Percentiles rank a stretch among this genome's conserved stretches.
phyloP scores from a whole-genome alignment of 2,329 filamentous ascomycete species.

The Alternaria postmessia region DNA sequence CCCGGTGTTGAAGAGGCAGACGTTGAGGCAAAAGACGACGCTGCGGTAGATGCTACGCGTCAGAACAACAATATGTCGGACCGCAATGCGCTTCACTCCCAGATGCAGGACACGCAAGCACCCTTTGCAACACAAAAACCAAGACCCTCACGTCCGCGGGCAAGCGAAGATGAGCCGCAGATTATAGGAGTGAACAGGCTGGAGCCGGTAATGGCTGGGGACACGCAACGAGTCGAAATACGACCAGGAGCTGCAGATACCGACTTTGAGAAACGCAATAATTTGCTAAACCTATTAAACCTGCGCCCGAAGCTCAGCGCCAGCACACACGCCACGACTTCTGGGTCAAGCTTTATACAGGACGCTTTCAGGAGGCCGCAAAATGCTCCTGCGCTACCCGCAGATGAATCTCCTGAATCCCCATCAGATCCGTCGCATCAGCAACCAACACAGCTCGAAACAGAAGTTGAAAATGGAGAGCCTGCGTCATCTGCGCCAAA shows the following conservation, averaged over 20 bases:
- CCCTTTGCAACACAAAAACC: conserved; percentile 34
- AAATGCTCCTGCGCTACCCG: neutral
- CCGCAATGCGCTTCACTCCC: conserved; percentile 20
- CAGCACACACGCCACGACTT: neutral
- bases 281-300: neutral
- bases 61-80: neutral
- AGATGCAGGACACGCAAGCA: conserved; percentile 30
- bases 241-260: conserved; percentile 9
- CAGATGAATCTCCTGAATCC: neutral
- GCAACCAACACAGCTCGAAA: neutral
- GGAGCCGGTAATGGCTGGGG: conserved; percentile 34
- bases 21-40: conserved; percentile 14
- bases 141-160: conserved; percentile 11
- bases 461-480: neutral
- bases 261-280: neutral
- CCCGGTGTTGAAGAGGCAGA: conserved; percentile 4
- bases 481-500: neutral
- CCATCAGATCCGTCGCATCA: neutral
- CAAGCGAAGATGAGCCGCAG: conserved; percentile 10
- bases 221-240: conserved; percentile 25
- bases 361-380: conserved; percentile 1
- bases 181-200: conserved; percentile 23
- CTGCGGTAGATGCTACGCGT: conserved; percentile 14
- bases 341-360: neutral
- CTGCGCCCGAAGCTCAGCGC: neutral